A percentile compares a stretch with the other conserved stretches of the same genome.
These are phyloP conservation scores for Acanthamoeba polyphaga DNA, from an alignment of 208 protist species.

Conservation along the genomic window DNA sequence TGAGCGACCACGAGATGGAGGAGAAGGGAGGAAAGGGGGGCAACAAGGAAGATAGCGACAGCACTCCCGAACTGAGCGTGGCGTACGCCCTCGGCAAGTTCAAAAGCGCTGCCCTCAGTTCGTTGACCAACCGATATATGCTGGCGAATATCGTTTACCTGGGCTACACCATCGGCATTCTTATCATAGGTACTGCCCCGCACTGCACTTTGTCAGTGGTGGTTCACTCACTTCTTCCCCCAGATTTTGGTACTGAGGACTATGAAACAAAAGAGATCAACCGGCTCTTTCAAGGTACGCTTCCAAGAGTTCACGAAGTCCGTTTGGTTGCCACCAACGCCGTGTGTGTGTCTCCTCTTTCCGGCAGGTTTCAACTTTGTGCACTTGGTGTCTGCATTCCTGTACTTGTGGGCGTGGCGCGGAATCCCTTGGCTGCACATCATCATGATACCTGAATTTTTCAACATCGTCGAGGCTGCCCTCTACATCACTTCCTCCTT, in stretches of 20 bases:
- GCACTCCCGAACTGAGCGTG: background rate
- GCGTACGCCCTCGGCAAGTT: background rate
- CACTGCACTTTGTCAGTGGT: background rate
- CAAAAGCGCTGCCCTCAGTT: background rate
- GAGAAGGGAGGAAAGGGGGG: background rate
- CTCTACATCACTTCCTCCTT: slow-evolving; percentile 22
- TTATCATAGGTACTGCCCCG: background rate
- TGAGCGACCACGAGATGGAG: background rate
- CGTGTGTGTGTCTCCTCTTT: background rate
- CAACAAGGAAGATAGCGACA: background rate
- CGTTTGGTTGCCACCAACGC: background rate
- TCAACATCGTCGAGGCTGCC: slow-evolving; percentile 3
- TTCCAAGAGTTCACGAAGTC: background rate
- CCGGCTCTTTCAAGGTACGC: background rate
- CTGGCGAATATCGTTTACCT: background rate
- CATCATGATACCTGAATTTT: background rate
- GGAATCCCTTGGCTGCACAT: background rate
- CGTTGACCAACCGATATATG: background rate
- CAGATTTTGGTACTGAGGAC: background rate
- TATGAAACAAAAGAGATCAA: background rate
- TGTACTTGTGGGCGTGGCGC: background rate
- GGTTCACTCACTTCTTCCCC: too few relatives aligned
- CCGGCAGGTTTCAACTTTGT: background rate
- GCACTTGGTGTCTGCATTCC: background rate
- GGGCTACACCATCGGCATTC: slow-evolving; percentile 3